Evolutionary conservation across 768 basidiomycete genomes (phyloP).

Genomic region (Lentinula edodes): DNA sequence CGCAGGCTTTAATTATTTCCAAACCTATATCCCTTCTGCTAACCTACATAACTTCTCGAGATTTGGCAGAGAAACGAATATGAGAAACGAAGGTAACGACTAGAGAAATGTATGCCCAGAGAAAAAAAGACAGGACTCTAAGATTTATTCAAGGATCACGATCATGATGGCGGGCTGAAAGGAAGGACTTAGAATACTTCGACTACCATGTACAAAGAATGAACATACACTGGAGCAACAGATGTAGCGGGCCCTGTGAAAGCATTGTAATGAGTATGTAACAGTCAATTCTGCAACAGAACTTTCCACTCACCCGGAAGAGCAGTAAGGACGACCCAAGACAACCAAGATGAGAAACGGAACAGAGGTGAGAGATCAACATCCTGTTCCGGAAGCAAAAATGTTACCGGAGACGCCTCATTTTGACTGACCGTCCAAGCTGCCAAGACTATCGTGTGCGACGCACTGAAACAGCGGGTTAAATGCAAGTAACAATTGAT

Average conservation of each 20-base stretch:
- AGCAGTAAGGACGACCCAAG: constrained; percentile 15
- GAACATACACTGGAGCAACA: constrained; percentile 25
- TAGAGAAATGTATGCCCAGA: too few relatives aligned
- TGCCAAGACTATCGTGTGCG: neutral
- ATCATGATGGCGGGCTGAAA: neutral
- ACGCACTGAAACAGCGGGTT: neutral
- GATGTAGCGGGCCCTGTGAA: constrained; percentile 22
- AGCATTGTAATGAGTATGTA: neutral
- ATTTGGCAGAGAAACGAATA: too few relatives aligned
- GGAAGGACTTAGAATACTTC: neutral
- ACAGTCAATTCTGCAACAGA: neutral
- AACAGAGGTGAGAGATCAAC: neutral
- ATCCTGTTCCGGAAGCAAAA: neutral
- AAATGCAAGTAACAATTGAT: neutral
- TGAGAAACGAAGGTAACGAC: too few relatives aligned
- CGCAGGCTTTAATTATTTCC: too few relatives aligned
- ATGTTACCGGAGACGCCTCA: neutral
- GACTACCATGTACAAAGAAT: neutral
- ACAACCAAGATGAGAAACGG: neutral
- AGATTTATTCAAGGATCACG: neutral
- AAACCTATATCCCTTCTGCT: too few relatives aligned
- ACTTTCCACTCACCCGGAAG: constrained; percentile 11
- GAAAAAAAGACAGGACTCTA: too few relatives aligned
- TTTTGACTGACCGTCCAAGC: neutral
- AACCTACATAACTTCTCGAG: too few relatives aligned